Conservation (phyloP, 805 yeast species). For the Pichia manshurica region DNA sequence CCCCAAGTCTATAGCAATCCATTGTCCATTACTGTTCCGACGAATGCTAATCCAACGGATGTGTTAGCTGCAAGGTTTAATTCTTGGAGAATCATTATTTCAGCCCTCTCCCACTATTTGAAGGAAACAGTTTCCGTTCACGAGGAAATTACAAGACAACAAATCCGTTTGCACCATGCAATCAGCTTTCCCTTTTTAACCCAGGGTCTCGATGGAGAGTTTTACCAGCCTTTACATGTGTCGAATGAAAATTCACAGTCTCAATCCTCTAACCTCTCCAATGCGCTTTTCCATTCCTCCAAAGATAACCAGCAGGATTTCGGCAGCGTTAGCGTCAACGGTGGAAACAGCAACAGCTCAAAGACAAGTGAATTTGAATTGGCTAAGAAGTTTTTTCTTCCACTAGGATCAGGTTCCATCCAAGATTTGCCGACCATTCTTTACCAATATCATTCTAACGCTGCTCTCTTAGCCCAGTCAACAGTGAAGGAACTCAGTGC, state of each 20-base stretch:
- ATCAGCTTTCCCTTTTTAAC: constrained; percentile 50
- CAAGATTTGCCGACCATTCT: constrained; percentile 76
- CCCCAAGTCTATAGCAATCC: constrained; percentile 39
- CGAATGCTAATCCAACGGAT: constrained; percentile 75
- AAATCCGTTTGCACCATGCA: constrained; percentile 73
- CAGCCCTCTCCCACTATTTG: constrained; percentile 67
- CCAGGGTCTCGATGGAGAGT: constrained; percentile 36
- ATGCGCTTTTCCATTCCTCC: constrained; percentile 11
- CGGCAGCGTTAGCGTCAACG: constrained; percentile 16
- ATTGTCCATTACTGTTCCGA: constrained; percentile 45
- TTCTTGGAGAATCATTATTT: constrained; percentile 79
- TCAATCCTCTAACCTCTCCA: constrained; percentile 6
- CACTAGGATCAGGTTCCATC: constrained; percentile 73
- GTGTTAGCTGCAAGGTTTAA: constrained; percentile 75
- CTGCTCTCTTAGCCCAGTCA: constrained; percentile 53
- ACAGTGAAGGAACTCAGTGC: constrained; percentile 56
- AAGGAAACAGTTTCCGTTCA: constrained; percentile 78
- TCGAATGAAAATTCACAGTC: constrained; percentile 11
- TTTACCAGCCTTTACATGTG: constrained; percentile 33
- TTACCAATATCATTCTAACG: constrained; percentile 45
- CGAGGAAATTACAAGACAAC: constrained; percentile 84
- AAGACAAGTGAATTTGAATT: constrained; percentile 32
- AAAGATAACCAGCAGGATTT: constrained; percentile 10
- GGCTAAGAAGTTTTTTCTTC: constrained; percentile 54
- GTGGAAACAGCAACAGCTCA: constrained; percentile 6